Base-by-base conservation (phyloP, 2,329 filamentous ascomycete genomes). In the Monilinia aucupariae region DNA sequence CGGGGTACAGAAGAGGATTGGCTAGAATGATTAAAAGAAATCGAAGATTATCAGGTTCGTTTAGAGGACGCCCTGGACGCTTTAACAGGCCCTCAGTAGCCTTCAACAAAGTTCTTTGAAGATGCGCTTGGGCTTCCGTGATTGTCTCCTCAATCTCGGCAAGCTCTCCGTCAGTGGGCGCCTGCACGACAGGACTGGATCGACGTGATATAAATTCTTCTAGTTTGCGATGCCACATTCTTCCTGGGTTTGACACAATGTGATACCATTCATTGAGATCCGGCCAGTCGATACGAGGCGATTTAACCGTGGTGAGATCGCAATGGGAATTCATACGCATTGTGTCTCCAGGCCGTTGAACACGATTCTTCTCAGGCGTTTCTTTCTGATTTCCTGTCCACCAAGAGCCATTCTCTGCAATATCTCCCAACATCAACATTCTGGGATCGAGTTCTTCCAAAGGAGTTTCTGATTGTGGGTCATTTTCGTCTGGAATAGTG, bases 361-460 rank as follows among this genome's bases (percentile, higher is more conserved):
- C 68, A 72, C 68, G 72, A 76, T 66, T 68, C 68, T 61, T 74
- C 70, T 66, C 70, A 54, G 60, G 70, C 59, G 58, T 78, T 74
- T 70, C 82, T 51, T 66, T 64, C 79, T 66, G 64, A 55, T 81
- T 81, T 1, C 87, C 89, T 53, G 87, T 86, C 89, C 90, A 93
- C 90, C 89, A 93, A 9, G 83, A 84, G 2, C 89, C 90, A 71
- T 94, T 94, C 72, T 94, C 90, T 0, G 87, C 88, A 68, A 92
- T 81, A 70, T 92, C 85, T 2, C 89, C 90, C 2, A 92, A 74
- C 8, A 92, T 78, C 25, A 93, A 77, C 6, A 89, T 82, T 71
- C 92, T 94, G 0, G 88, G 84, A 72, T 94, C 90, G 25, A 92
- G 76, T 56, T 90, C 86, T 43, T 81, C 81, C 4, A 85, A 74